Percentiles rank a stretch among this genome's conserved stretches.
phyloP scores from a whole-genome alignment of 176 grass and related monocot species.

The Avena insularis region DNA sequence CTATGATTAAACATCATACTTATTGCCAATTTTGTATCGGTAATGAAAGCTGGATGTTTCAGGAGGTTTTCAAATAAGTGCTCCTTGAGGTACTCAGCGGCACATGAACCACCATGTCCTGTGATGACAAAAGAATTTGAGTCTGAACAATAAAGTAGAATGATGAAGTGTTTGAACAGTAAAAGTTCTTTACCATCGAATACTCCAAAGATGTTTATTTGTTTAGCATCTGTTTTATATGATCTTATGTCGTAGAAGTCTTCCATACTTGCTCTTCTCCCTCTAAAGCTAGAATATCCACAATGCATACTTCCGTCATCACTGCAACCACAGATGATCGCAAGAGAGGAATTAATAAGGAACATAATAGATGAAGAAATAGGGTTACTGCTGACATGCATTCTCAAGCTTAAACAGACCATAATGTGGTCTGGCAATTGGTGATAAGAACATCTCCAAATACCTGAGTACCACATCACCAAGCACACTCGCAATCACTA shows the following conservation, averaged over 20 bases:
- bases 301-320: conserved; percentile 75
- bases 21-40: conserved; percentile 82
- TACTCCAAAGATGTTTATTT: conserved; percentile 79
- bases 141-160: conserved; percentile 30
- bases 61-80: conserved; percentile 85
- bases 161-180: conserved; percentile 21
- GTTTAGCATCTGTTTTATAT: conserved; percentile 60
- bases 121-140: conserved; percentile 42
- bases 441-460: conserved; percentile 22
- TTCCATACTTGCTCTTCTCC: conserved; percentile 85
- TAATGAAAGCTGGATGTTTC: conserved; percentile 76
- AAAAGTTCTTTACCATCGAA: conserved; percentile 70
- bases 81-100: conserved; percentile 78
- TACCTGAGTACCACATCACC: not conserved
- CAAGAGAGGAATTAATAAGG: conserved; percentile 33
- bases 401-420: conserved; percentile 25
- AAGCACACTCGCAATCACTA: not conserved
- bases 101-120: conserved; percentile 89
- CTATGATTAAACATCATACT: conserved; percentile 56
- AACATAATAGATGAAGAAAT: conserved; percentile 27
- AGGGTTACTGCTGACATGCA: conserved; percentile 1
- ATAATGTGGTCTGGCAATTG: not conserved
- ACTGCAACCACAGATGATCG: conserved; percentile 57
- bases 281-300: conserved; percentile 85
- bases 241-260: conserved; percentile 79